Conservation (phyloP, 441 rosid genomes). For the Gossypium aridum region DNA sequence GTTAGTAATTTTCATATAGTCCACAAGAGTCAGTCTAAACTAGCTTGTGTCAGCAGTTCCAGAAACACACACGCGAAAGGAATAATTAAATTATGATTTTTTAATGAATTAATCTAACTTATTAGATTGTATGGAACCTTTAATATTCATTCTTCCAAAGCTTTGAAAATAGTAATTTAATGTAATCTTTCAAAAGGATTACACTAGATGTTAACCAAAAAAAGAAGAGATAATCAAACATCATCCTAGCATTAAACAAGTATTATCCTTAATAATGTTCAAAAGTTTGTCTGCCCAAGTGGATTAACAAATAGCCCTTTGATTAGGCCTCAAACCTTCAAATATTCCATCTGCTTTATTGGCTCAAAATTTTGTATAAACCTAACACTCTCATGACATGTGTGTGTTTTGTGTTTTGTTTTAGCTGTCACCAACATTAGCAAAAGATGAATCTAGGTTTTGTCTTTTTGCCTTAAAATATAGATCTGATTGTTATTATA, state of each 20-base stretch:
- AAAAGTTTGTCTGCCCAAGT: constrained; percentile 27
- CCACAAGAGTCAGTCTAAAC: background rate
- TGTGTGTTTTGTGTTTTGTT: constrained; percentile 12
- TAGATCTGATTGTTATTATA: constrained; percentile 18
- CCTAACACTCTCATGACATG: constrained; percentile 15
- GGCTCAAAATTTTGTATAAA: background rate
- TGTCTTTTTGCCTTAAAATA: constrained; percentile 32
- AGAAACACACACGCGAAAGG: background rate
- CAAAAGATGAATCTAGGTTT: constrained; percentile 32
- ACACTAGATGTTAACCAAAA: no score
- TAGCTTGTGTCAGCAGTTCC: background rate
- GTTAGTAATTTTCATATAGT: background rate
- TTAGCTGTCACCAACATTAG: constrained; percentile 42
- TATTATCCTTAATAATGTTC: constrained; percentile 10
- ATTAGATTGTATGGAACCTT: no score
- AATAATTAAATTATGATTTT: background rate
- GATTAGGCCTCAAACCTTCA: background rate
- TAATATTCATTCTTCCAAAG: no score
- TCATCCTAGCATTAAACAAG: constrained; percentile 11
- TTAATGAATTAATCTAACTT: background rate
- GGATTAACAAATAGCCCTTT: constrained; percentile 19
- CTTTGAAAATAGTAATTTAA: background rate
- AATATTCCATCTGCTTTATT: constrained; percentile 5
- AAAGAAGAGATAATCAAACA: constrained; percentile 17
- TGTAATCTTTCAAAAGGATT: background rate